Percentiles rank a stretch among this genome's conserved stretches.
Evolutionary conservation across 148 eudicot genomes (phyloP).

Genomic region (Fallopia convolvulus): DNA sequence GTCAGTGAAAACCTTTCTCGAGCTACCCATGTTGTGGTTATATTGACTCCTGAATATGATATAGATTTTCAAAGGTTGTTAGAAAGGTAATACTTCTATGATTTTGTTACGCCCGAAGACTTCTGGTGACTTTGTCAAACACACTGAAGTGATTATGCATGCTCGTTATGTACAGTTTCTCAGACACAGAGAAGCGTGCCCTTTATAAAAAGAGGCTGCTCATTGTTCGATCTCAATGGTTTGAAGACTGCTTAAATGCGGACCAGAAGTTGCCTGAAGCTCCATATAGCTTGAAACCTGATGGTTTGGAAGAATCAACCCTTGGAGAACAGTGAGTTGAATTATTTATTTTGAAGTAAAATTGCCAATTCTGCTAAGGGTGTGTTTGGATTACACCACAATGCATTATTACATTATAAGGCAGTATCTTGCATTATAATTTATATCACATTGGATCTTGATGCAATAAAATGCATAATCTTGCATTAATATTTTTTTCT

Average conservation of each 20-base stretch:
- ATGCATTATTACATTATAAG: too few species aligned
- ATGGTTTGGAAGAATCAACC: conserved; percentile 35
- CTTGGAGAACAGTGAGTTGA: conserved; percentile 36
- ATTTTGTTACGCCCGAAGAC: background rate
- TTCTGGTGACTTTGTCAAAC: background rate
- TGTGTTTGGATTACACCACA: too few species aligned
- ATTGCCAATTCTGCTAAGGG: background rate
- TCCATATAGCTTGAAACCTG: conserved; percentile 53
- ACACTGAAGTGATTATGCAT: background rate
- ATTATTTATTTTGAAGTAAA: background rate
- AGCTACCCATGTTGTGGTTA: conserved; percentile 68
- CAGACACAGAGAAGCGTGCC: conserved; percentile 39
- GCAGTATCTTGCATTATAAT: too few species aligned
- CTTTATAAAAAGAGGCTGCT: conserved; percentile 45
- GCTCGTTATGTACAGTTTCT: conserved; percentile 33
- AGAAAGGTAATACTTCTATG: conserved; percentile 31
- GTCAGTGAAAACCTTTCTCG: conserved; percentile 41
- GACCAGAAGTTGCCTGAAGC: conserved; percentile 50
- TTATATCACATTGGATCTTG: too few species aligned
- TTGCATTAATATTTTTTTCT: background rate
- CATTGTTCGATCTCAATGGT: conserved; percentile 64
- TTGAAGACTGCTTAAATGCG: conserved; percentile 61
- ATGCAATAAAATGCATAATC: too few species aligned
- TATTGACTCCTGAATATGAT: conserved; percentile 35
- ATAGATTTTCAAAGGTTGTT: conserved; percentile 38